Percentiles rank a stretch among this genome's conserved stretches.
phyloP scores from a whole-genome alignment of 1,139 yeast species.

The Taphrina pruni region DNA sequence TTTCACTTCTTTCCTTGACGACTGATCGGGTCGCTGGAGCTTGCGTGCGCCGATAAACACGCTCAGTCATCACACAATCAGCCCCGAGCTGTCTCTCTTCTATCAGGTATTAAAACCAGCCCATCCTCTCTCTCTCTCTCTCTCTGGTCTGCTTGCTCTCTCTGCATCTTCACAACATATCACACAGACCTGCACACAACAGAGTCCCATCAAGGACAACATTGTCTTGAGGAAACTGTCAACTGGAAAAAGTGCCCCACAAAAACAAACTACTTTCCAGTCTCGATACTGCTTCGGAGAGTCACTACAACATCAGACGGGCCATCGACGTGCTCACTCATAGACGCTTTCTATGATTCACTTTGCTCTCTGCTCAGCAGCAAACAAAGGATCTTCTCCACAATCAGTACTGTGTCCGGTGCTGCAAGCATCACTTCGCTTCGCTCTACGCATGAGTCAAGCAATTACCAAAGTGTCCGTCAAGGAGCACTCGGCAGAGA shows the following conservation, averaged over 20 bases:
- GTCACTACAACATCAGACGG: too few relatives aligned
- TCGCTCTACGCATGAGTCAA: slow-evolving; percentile 9
- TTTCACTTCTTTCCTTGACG: neutral
- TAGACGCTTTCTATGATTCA: neutral
- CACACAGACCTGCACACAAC: too few relatives aligned
- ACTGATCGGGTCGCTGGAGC: neutral
- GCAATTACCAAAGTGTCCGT: neutral
- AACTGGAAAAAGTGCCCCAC: too few relatives aligned
- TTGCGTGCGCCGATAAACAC: neutral
- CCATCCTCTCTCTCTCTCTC: too few relatives aligned
- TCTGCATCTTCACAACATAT: too few relatives aligned
- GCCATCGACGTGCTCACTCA: neutral
- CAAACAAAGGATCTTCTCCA: neutral
- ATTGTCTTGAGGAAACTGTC: too few relatives aligned
- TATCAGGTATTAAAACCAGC: too few relatives aligned
- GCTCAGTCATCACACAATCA: neutral
- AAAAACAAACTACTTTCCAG: too few relatives aligned
- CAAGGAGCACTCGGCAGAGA: slow-evolving; percentile 5
- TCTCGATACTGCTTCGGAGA: too few relatives aligned
- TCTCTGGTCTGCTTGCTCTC: too few relatives aligned
- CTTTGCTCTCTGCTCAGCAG: slow-evolving; percentile 1
- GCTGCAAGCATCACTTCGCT: neutral
- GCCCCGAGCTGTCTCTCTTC: too few relatives aligned
- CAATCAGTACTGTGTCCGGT: neutral
- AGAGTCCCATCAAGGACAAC: too few relatives aligned